Conservation (phyloP, 371 early-diverging fungal genomes). For the Mucor saturninus region DNA sequence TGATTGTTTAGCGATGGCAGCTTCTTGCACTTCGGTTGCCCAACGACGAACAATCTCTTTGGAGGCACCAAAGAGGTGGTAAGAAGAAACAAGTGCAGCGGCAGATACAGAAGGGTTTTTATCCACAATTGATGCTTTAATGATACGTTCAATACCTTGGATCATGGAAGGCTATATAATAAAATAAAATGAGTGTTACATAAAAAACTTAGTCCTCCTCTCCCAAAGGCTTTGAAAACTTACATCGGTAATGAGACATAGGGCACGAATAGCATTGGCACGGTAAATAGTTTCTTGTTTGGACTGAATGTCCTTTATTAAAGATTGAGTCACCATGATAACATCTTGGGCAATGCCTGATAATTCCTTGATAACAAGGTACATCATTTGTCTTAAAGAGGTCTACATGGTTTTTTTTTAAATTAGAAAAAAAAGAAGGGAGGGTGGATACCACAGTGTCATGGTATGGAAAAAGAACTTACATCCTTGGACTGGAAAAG, state of each 20-base stretch:
- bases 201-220: not conserved
- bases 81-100: constrained; percentile 91
- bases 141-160: constrained; percentile 93
- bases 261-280: constrained; percentile 94
- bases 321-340: constrained; percentile 94
- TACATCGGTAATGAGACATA: constrained; percentile 95
- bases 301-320: constrained; percentile 97
- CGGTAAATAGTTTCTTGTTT: constrained; percentile 89
- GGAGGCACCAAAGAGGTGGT: constrained; percentile 83
- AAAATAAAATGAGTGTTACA: constrained; percentile 1
- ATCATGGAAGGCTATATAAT: constrained; percentile 83
- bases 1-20: constrained; percentile 76
- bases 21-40: constrained; percentile 91
- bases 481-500: constrained; percentile 97
- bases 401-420: constrained; percentile 52
- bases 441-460: not conserved
- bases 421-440: not conserved
- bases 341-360: constrained; percentile 93
- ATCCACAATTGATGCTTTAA: constrained; percentile 98
- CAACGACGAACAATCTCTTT: constrained; percentile 88
- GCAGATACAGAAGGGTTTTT: constrained; percentile 89
- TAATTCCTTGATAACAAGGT: constrained; percentile 96
- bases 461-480: constrained; percentile 28
- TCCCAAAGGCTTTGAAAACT: constrained; percentile 10
- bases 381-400: constrained; percentile 93